Base-by-base conservation (phyloP, 306 rosid species). In the Arachis stenosperma region DNA sequence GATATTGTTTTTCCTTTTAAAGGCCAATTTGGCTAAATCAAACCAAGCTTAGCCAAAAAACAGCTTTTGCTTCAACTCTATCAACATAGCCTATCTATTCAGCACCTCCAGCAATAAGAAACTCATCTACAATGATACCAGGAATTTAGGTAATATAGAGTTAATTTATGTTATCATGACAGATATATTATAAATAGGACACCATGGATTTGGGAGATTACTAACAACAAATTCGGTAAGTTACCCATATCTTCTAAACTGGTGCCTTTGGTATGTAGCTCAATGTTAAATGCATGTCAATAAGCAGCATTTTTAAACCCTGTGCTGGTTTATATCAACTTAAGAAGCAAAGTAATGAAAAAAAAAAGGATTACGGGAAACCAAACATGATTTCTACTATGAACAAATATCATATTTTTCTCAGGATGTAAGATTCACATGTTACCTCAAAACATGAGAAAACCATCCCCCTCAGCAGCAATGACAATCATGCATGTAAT, bases 371-470 rank as follows among this genome's bases (percentile, higher is more conserved):
- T 73, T 67, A 8, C 53, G 73, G 73, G 57, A 56, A 75, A 17
- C 7, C 44, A 50, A 73, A 61, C 71, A 75, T 46, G 14, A 79
- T 55, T 72, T 68, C 67, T 77, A 71, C 10, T 70, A 71, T 57
- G 77, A 82, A 61, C 61, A 78, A 69, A 67, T 75, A 77, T 71
- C 69, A 76, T 70, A 82, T 74, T 56, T 27, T 63, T 65, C 79
- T 58, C 76, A 82, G 29, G 71, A 62, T 65, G 70, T 60, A 77
- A 65, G 83, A 67, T 85, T 87, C 82, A 81, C 79, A 78, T 52
- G 96, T 95, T 91, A 95, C 99, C 98, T 95, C 98, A 84, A 68
- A 81, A 76, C 79, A 80, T 76, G 86, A 80, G 86, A 73, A 81
- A 85, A 84, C 80, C 89, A 69, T 82, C 89, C 83, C 88, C 83